Conservation (phyloP, 2,329 filamentous ascomycete species). For the Stachybotrys elegans region DNA sequence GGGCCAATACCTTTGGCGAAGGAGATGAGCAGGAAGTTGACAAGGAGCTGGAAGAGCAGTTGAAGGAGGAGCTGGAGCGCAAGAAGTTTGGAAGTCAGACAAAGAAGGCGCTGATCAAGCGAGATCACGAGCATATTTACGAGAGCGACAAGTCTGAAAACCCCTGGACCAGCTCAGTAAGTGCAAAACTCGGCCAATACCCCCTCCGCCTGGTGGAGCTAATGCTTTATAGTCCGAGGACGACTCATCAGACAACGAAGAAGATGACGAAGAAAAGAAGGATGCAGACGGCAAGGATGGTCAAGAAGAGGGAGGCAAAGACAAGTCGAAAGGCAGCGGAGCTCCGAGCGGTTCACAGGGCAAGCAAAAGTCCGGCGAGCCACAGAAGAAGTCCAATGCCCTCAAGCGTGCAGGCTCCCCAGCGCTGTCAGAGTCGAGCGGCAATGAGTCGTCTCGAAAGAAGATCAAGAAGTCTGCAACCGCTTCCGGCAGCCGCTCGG, state of each 20-base stretch:
- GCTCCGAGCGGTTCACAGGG: conserved; percentile 43
- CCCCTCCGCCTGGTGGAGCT: conserved; percentile 12
- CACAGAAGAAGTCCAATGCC: conserved; percentile 49
- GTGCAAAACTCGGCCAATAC: conserved; percentile 1
- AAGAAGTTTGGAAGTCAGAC: conserved; percentile 71
- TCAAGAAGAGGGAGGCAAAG: conserved; percentile 49
- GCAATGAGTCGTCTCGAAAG: conserved; percentile 82
- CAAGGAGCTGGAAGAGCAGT: conserved; percentile 65
- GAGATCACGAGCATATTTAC: conserved; percentile 84
- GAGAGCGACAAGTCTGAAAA: conserved; percentile 59
- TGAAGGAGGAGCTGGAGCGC: conserved; percentile 62
- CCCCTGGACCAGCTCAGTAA: conserved; percentile 34
- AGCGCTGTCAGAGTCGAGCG: conserved; percentile 83
- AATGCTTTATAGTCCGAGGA: conserved; percentile 41
- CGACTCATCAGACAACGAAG: conserved; percentile 30
- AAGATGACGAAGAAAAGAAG: conserved; percentile 34
- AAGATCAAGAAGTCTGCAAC: conserved; percentile 61
- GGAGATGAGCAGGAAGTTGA: conserved; percentile 68
- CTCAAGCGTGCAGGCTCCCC: conserved; percentile 85
- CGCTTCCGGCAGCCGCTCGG: conserved; percentile 48
- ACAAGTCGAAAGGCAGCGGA: conserved; percentile 57
- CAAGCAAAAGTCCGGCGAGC: conserved; percentile 36
- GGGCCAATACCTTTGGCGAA: conserved; percentile 75
- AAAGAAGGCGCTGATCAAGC: conserved; percentile 75
- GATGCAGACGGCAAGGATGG: conserved; percentile 49